Percentiles rank a stretch among this genome's conserved stretches.
phyloP scores from a whole-genome alignment of 106 monocot species.

The Alisma plantagoaquatica region DNA sequence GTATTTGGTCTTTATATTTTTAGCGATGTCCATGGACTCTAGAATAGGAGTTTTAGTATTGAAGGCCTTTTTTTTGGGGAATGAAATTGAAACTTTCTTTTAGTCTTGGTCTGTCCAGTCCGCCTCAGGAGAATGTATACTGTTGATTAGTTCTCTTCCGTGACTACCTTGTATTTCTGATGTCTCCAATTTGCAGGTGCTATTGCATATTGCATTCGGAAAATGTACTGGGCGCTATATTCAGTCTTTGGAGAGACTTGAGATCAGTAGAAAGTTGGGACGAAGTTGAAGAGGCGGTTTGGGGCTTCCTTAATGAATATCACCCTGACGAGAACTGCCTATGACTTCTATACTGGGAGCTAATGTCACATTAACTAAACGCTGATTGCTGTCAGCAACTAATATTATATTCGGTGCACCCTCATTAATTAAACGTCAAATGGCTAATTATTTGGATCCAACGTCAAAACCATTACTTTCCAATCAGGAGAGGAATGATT shows the following conservation, averaged over 20 bases:
- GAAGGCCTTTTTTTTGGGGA: no score
- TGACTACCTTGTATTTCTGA: neutral
- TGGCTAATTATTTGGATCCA: no score
- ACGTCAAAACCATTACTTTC: no score
- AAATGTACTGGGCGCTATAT: constrained; percentile 86
- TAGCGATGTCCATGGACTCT: no score
- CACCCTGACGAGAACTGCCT: neutral
- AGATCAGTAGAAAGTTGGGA: constrained; percentile 65
- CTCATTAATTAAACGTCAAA: no score
- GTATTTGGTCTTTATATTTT: no score
- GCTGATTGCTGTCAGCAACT: no score
- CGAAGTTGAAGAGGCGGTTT: constrained; percentile 72
- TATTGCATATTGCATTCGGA: constrained; percentile 89
- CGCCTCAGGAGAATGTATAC: neutral
- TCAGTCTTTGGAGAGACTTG: constrained; percentile 78
- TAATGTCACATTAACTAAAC: no score
- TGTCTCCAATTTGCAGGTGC: constrained; percentile 39
- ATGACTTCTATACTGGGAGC: no score
- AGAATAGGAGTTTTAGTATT: no score
- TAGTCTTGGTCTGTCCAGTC: neutral
- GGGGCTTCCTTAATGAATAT: constrained; percentile 70
- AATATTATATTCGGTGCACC: no score
- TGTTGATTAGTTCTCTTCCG: neutral
- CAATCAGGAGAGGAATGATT: no score
- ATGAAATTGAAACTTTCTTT: neutral